A percentile compares a stretch with the other conserved stretches of the same genome.
These are phyloP conservation scores for Albugo candida DNA, from an alignment of 352 stramenopile genomes.

Conservation along the genomic window DNA sequence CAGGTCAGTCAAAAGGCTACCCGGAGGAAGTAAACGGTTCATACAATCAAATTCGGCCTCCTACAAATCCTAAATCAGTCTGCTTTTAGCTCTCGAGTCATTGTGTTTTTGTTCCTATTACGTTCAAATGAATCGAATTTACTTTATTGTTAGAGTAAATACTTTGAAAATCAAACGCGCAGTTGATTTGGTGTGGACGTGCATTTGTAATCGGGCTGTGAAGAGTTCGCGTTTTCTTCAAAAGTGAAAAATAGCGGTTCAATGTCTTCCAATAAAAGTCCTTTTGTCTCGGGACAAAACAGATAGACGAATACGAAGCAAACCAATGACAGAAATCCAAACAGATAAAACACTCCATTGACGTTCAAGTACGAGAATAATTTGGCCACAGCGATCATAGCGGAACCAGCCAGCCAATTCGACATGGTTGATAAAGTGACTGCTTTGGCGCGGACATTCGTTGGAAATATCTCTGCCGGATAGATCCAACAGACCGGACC, in stretches of 20 bases:
- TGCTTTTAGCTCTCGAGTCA: too few species aligned
- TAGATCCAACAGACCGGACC: slow-evolving; percentile 22
- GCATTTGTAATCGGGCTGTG: too few species aligned
- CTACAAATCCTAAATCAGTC: too few species aligned
- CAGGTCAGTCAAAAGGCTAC: too few species aligned
- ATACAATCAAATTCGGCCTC: too few species aligned
- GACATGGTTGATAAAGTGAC: slow-evolving; percentile 25
- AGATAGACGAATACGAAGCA: slow-evolving; percentile 26
- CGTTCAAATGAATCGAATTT: too few species aligned
- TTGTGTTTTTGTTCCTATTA: too few species aligned
- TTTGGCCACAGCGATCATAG: slow-evolving; percentile 16
- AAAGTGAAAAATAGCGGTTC: slow-evolving; percentile 14
- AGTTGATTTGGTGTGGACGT: too few species aligned
- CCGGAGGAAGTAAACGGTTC: too few species aligned
- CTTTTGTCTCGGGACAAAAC: slow-evolving; percentile 19
- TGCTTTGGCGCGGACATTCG: slow-evolving; percentile 19
- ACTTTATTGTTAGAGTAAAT: too few species aligned
- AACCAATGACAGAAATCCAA: slow-evolving; percentile 19
- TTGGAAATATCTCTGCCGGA: slow-evolving; percentile 19
- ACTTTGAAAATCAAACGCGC: too few species aligned
- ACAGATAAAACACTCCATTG: slow-evolving; percentile 29
- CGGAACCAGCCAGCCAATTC: slow-evolving; percentile 16
- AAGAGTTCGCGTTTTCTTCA: too few species aligned
- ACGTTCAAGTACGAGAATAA: slow-evolving; percentile 16
- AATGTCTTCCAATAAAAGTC: slow-evolving; percentile 16